A percentile compares a stretch with the other conserved stretches of the same genome.
These are phyloP conservation scores for Colletotrichum falcatum DNA, from an alignment of 2,329 filamentous ascomycete genomes.

Conservation along the genomic window DNA sequence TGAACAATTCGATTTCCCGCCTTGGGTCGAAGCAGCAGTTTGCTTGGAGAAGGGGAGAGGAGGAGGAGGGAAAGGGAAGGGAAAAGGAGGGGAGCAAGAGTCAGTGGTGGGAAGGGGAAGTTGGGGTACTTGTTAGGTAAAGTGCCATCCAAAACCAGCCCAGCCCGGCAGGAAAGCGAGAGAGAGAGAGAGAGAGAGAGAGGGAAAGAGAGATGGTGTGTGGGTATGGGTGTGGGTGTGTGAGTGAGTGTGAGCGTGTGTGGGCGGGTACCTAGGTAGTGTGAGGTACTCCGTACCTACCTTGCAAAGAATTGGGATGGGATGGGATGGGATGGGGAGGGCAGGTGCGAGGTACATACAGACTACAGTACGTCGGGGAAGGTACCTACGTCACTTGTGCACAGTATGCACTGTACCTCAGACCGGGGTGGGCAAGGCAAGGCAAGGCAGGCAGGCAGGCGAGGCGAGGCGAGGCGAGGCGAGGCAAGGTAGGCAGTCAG, in stretches of 20 bases:
- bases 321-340: background rate
- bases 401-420: constrained; percentile 6
- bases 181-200: constrained; percentile 11
- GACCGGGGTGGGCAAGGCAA: constrained; percentile 10
- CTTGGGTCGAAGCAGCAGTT: constrained; percentile 37
- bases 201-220: constrained; percentile 17
- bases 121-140: constrained; percentile 41
- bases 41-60: constrained; percentile 37
- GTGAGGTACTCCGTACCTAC: constrained; percentile 21
- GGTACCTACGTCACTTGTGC: background rate
- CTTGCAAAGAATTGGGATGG: constrained; percentile 2
- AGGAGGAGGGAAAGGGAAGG: constrained; percentile 5
- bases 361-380: constrained; percentile 16
- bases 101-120: constrained; percentile 37
- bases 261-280: constrained; percentile 37
- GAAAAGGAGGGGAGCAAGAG: constrained; percentile 23
- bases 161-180: constrained; percentile 30
- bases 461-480: no score
- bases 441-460: no score
- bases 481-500: no score
- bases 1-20: constrained; percentile 38
- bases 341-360: no score
- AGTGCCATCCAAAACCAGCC: constrained; percentile 31
- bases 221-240: constrained; percentile 21
- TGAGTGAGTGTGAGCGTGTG: constrained; percentile 17